Base-by-base conservation (phyloP, 345 rosid genomes). In the Excoecaria agallocha region DNA sequence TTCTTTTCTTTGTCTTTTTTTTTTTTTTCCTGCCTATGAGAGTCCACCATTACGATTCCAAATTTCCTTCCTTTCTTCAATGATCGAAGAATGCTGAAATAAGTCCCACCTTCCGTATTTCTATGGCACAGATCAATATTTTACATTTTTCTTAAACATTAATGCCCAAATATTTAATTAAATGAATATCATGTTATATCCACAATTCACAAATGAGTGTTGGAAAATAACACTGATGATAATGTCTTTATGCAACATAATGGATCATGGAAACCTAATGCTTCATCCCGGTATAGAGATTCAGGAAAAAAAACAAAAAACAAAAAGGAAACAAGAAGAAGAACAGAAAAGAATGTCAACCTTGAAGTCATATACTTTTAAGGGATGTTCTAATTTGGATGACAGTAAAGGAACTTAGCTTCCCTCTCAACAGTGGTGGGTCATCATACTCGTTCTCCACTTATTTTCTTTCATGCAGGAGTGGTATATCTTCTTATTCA, bases 31-130 rank as follows among this genome's bases (percentile, higher is more conserved):
- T 30, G 30, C 30, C 30, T 30, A 30, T 30, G 30, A 30, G 30
- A 30, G 30, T 15, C 30, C 5, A 51, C 48, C 13, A 8, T 15
- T 10, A 8, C 50, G 43, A 30, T n/a, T 17, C 48, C n/a, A 2
- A 5, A 49, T 35, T 48, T 66, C 22, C 11, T 46, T 20, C 2
- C 11, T 46, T 20, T 54, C 17, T 46, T 49, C 20, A 49, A 46
- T 17, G 8, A 49, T 67, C 19, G 49, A 4, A 13, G 2, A 46
- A 13, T 13, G 7, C 6, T 6, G 41, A 25, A 19, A 25, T 25
- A 67, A 49, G 20, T 54, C 46, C 38, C 70, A 66, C 12, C 70
- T 67, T 24, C 22, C 25, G 49, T 22, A 48, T 67, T 67, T 67
- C 48, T 9, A 13, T 20, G 69, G 24, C 2, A 50, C 4, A 6